Base-by-base conservation (phyloP, 1,284 basidiomycete species). In the Dichomitus squalens region DNA sequence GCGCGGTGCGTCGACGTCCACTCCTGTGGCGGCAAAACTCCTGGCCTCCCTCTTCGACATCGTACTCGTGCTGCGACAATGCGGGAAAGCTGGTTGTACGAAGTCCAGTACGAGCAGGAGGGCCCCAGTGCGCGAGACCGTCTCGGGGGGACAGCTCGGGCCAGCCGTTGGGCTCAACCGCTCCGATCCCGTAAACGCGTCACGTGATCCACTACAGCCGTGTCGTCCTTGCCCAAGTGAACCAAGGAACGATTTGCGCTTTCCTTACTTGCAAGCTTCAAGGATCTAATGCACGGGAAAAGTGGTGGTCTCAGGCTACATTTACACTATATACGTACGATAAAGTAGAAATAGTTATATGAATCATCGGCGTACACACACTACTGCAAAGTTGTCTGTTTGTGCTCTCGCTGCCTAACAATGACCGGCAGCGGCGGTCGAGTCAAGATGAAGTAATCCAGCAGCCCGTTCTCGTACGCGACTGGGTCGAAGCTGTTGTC, bases 11-110 rank as follows among this genome's bases (percentile, higher is more conserved):
- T 85, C 83, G 66, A 79, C 68, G 62, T 83, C 83, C 64, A 79
- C 77, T 55, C 77, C 78, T 59, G 79, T 75, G 59, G 77, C 75
- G 47, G 74, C 67, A 38, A 76, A 67, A 57, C 63, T 78, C 52
- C 74, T 83, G 55, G 83, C 78, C 70, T 88, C 86, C 72, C 88
- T 75, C 78, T 90, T 90, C 73, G 81, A 83, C 86, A 88, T 85
- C 54, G 49, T 52, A 40, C 41, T 12, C 27, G 43, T 34, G n/a
- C 48, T 52, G 43, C 43, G 35, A 41, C 53, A 47, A 41, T 36
- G 33, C 27, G 55, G 48, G 49, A 47, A 35, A 20, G 46, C 21
- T 46, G 44, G 52, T 52, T 39, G 50, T 43, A 31, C 35, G 48
- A 49, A 59, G 60, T 57, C 53, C 55, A 55, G 39, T 35, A 53